A percentile compares a stretch with the other conserved stretches of the same genome.
These are phyloP conservation scores for Dichotomopilus funicola DNA, from an alignment of 2,329 filamentous ascomycete species.

Conservation along the genomic window DNA sequence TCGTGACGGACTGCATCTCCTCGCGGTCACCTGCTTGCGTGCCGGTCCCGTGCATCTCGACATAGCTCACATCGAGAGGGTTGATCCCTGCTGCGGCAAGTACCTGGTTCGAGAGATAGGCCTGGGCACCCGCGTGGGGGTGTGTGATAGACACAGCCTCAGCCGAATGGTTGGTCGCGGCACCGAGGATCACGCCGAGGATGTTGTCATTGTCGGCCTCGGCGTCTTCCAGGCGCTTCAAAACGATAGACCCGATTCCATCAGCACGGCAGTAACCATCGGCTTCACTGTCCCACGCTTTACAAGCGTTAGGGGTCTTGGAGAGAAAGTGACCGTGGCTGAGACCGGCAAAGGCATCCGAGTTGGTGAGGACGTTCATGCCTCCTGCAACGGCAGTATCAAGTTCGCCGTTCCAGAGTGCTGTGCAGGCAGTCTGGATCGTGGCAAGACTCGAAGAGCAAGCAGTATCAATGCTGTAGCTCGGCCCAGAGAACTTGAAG, in stretches of 20 bases:
- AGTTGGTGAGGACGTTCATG: constrained; percentile 29
- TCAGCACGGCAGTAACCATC: constrained; percentile 46
- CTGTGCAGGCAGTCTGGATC: constrained; percentile 28
- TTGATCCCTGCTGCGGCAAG: constrained; percentile 50
- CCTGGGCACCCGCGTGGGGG: constrained; percentile 49
- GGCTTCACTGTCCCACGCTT: constrained; percentile 34
- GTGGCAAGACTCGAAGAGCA: constrained; percentile 25
- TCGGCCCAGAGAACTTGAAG: constrained; percentile 9
- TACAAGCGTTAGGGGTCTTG: constrained; percentile 19
- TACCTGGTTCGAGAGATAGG: constrained; percentile 34
- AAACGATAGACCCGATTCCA: constrained; percentile 35
- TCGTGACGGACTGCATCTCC: constrained; percentile 58
- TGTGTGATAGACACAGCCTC: constrained; percentile 58
- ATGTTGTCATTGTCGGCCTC: constrained; percentile 39
- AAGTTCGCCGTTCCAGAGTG: constrained; percentile 3
- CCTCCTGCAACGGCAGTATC: constrained; percentile 28
- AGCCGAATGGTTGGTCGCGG: constrained; percentile 58
- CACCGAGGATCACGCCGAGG: constrained; percentile 54
- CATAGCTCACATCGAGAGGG: constrained; percentile 53
- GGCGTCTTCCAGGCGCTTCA: constrained; percentile 44
- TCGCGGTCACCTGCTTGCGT: constrained; percentile 54
- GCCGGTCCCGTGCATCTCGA: constrained; percentile 65
- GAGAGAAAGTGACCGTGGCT: constrained; percentile 18
- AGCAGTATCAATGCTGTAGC: constrained; percentile 28
- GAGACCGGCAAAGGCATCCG: constrained; percentile 23